Conservation (phyloP, 257 asterid genomes). For the Cinchona pubescens region DNA sequence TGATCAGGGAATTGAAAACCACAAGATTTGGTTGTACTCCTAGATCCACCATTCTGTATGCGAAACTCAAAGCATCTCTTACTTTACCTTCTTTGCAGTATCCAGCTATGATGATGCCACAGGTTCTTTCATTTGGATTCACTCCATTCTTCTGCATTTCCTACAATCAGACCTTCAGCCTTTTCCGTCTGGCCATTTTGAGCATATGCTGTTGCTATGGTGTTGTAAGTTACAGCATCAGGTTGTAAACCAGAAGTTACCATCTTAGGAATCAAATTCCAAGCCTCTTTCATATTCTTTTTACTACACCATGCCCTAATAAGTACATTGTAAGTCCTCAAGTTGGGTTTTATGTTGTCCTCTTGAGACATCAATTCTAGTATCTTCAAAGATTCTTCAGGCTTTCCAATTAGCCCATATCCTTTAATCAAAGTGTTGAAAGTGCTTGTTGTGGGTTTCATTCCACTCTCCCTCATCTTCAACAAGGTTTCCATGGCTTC, state of each 20-base stretch:
- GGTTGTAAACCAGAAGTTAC: conserved; percentile 49
- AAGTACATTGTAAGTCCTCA: conserved; percentile 62
- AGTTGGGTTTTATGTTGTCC: conserved; percentile 48
- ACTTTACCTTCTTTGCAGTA: conserved; percentile 64
- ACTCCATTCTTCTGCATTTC: conserved; percentile 56
- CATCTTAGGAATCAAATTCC: conserved; percentile 52
- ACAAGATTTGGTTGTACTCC: conserved; percentile 51
- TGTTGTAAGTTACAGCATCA: conserved; percentile 58
- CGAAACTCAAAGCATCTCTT: conserved; percentile 56
- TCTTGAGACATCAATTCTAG: conserved; percentile 54
- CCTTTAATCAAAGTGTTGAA: conserved; percentile 70
- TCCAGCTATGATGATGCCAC: conserved; percentile 56
- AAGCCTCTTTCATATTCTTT: conserved; percentile 48
- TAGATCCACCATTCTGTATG: conserved; percentile 56
- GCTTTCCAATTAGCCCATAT: conserved; percentile 61
- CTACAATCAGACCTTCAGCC: conserved; percentile 51
- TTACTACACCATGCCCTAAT: conserved; percentile 62
- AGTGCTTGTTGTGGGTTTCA: conserved; percentile 57
- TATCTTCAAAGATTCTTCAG: conserved; percentile 55
- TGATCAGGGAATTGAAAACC: conserved; percentile 62
- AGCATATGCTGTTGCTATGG: conserved; percentile 53
- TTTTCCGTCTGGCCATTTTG: conserved; percentile 42
- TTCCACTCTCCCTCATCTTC: conserved; percentile 57
- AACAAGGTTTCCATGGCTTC: conserved; percentile 56
- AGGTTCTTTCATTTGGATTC: conserved; percentile 62